Evolutionary conservation across 73 alveolate genomes (phyloP).

Genomic region (Diophrys sp.): DNA sequence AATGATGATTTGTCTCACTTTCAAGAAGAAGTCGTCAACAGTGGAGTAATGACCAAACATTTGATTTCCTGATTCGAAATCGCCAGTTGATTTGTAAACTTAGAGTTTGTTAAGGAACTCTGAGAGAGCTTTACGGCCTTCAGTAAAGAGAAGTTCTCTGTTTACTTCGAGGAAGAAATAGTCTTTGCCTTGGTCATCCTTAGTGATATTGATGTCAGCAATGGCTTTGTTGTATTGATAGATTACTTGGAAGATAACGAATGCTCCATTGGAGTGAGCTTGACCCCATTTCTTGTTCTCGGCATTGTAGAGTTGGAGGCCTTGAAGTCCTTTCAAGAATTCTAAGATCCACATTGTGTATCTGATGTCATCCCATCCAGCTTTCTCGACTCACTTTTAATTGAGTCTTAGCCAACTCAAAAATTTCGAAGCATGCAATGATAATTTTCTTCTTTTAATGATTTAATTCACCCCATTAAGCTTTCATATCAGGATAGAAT

Average conservation of each 20-base stretch:
- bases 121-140: slow-evolving; percentile 33
- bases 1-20: slow-evolving; percentile 40
- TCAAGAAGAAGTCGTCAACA: slow-evolving; percentile 48
- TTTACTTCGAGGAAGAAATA: slow-evolving; percentile 59
- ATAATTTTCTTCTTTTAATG: too few relatives aligned
- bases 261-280: slow-evolving; percentile 73
- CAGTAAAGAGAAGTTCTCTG: slow-evolving; percentile 27
- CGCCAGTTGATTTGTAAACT: slow-evolving; percentile 56
- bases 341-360: slow-evolving; percentile 72
- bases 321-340: slow-evolving; percentile 57
- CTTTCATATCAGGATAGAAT: slow-evolving; percentile 55
- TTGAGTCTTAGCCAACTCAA: too few relatives aligned
- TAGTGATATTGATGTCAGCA: slow-evolving; percentile 31
- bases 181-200: slow-evolving; percentile 56
- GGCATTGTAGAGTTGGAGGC: slow-evolving; percentile 59
- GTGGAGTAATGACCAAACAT: slow-evolving; percentile 38
- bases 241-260: slow-evolving; percentile 56
- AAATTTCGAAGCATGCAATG: too few relatives aligned
- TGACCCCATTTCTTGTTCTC: slow-evolving; percentile 76
- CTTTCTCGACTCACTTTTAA: too few relatives aligned
- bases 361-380: slow-evolving; percentile 60
- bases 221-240: slow-evolving; percentile 35
- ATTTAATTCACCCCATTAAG: slow-evolving; percentile 68
- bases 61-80: slow-evolving; percentile 36
- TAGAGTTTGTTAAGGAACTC: slow-evolving; percentile 51